A percentile compares a stretch with the other conserved stretches of the same genome.
phyloP scores from a whole-genome alignment of 2,329 filamentous ascomycete genomes.

The Aureobasidium zeae region DNA sequence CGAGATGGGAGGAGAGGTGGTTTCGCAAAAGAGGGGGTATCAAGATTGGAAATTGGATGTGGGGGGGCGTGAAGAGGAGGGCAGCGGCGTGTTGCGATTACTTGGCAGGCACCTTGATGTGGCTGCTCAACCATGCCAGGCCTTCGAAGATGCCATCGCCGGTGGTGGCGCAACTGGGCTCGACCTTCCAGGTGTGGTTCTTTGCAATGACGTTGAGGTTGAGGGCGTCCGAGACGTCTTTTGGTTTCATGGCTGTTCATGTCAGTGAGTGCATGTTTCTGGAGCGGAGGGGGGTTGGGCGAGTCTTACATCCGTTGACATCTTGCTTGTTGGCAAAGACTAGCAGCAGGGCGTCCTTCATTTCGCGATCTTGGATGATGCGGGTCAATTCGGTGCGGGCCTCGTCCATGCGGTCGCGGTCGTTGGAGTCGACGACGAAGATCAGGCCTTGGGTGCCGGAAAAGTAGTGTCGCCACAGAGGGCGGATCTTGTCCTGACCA shows the following conservation, averaged over 20 bases:
- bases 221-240: constrained; percentile 41
- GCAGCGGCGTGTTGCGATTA: too few relatives aligned
- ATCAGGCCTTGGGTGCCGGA: constrained; percentile 98
- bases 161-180: constrained; percentile 45
- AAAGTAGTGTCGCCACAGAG: constrained; percentile 99
- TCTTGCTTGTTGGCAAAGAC: constrained; percentile 99
- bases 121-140: constrained; percentile 43
- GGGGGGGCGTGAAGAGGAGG: too few relatives aligned
- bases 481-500: constrained; percentile 99
- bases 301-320: constrained; percentile 66
- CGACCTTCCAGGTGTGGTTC: constrained; percentile 46
- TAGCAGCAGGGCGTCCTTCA: constrained; percentile 90
- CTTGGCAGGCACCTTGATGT: constrained; percentile 37
- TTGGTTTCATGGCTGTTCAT: constrained; percentile 39
- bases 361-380: constrained; percentile 98
- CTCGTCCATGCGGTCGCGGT: constrained; percentile 96
- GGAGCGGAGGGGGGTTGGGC: too few relatives aligned
- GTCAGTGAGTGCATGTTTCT: constrained; percentile 17
- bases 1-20: too few relatives aligned
- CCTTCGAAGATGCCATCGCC: constrained; percentile 47
- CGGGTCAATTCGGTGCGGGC: constrained; percentile 92
- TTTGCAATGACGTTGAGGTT: constrained; percentile 43
- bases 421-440: constrained; percentile 98
- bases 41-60: too few relatives aligned
- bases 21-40: too few relatives aligned